These are phyloP conservation scores for Globisporangium radiosum DNA, from an alignment of 352 stramenopile genomes.

Conservation along the genomic window DNA sequence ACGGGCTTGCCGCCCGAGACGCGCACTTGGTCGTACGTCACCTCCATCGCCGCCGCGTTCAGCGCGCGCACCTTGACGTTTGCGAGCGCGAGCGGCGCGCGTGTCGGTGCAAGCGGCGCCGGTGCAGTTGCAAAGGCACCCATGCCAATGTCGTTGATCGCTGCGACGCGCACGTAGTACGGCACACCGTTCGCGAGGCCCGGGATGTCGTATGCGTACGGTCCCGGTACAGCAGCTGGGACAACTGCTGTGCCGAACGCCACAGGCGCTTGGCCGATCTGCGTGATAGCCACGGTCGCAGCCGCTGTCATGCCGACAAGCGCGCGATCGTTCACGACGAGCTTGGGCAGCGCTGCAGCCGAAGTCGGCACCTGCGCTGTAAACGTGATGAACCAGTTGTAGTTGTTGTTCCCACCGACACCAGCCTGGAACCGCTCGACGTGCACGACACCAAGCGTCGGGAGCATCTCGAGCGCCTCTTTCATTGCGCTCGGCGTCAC, in stretches of 20 bases:
- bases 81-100: conserved; percentile 35
- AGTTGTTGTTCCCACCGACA: conserved; percentile 52
- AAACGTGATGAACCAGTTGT: conserved; percentile 90
- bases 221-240: conserved; percentile 1
- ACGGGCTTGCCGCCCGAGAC: conserved; percentile 48
- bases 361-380: conserved; percentile 36
- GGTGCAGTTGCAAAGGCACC: conserved; percentile 51
- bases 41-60: conserved; percentile 30
- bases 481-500: conserved; percentile 51
- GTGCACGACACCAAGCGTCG: conserved; percentile 85
- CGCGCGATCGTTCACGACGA: conserved; percentile 48
- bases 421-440: conserved; percentile 73
- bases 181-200: conserved; percentile 62
- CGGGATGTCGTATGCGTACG: conserved; percentile 49
- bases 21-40: conserved; percentile 58
- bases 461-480: conserved; percentile 82
- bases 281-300: conserved; percentile 16
- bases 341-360: conserved; percentile 24
- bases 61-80: conserved; percentile 35
- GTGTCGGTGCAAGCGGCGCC: conserved; percentile 33
- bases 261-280: conserved; percentile 24
- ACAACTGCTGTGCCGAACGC: conserved; percentile 34
- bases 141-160: conserved; percentile 82
- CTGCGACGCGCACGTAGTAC: conserved; percentile 89
- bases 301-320: conserved; percentile 27